Percentiles rank a stretch among this genome's conserved stretches.
These are phyloP conservation scores for Extremus antarcticus DNA, from an alignment of 495 filamentous ascomycete genomes.

Conservation along the genomic window DNA sequence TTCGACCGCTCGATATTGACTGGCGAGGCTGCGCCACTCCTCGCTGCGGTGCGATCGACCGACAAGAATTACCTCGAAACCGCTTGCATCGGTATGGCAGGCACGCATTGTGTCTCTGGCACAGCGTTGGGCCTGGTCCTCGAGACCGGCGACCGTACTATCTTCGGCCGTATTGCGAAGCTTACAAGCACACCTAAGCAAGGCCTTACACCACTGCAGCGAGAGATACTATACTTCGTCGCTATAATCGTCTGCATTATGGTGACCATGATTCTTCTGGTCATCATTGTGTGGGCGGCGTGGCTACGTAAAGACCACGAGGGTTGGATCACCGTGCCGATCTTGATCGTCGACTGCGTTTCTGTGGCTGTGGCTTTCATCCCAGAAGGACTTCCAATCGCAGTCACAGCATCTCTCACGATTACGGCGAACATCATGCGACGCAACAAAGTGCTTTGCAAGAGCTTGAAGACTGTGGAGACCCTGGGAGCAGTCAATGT, in stretches of 20 bases:
- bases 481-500: slow-evolving; percentile 56
- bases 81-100: slow-evolving; percentile 56
- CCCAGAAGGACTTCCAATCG: slow-evolving; percentile 58
- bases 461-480: slow-evolving; percentile 57
- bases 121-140: too few species aligned
- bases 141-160: too few species aligned
- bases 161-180: too few species aligned
- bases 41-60: slow-evolving; percentile 47
- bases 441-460: slow-evolving; percentile 53
- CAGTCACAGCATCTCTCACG: slow-evolving; percentile 57
- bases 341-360: slow-evolving; percentile 56
- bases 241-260: too few species aligned
- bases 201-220: too few species aligned
- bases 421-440: slow-evolving; percentile 59
- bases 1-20: slow-evolving; percentile 65
- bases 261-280: too few species aligned
- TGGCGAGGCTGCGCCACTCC: slow-evolving; percentile 53
- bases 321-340: too few species aligned
- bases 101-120: too few species aligned
- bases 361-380: slow-evolving; percentile 62
- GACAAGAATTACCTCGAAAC: slow-evolving; percentile 67
- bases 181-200: too few species aligned
- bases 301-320: too few species aligned
- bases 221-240: too few species aligned
- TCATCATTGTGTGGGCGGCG: too few species aligned